These are phyloP conservation scores for Plasmodium vivax DNA, from an alignment of 169 alveolate species.

Conservation along the genomic window DNA sequence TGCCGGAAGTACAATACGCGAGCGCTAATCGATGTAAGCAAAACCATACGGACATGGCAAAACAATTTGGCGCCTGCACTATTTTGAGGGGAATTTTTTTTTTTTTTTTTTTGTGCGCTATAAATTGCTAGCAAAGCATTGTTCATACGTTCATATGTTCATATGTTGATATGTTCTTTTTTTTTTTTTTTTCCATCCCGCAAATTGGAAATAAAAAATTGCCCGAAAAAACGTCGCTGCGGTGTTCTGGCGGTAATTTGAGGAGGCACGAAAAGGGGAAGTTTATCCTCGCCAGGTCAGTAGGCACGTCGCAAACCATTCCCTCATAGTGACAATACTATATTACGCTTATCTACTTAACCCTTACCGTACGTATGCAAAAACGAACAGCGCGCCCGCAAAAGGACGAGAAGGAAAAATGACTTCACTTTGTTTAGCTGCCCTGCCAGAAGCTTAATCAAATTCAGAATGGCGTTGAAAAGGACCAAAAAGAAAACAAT, in stretches of 20 bases:
- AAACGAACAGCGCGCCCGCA: background rate
- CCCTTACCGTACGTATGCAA: background rate
- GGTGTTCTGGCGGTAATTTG: background rate
- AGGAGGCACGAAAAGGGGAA: background rate
- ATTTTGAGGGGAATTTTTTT: background rate
- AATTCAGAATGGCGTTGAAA: constrained; percentile 16
- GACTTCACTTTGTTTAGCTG: background rate
- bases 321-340: background rate
- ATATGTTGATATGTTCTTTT: background rate
- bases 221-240: background rate
- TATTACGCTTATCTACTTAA: background rate
- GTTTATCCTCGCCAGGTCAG: background rate
- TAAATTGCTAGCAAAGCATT: background rate
- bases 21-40: background rate
- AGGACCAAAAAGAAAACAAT: background rate
- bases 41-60: background rate
- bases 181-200: background rate
- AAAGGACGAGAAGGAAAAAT: background rate
- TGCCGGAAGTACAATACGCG: background rate
- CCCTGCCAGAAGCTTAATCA: background rate
- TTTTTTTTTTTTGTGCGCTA: background rate
- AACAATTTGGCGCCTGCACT: background rate
- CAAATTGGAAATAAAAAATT: background rate
- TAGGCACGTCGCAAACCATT: background rate
- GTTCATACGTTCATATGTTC: background rate